A percentile compares a stretch with the other conserved stretches of the same genome.
Conservation (phyloP, 2,329 filamentous ascomycete species). For the Ophiosphaerella herpotricha region DNA sequence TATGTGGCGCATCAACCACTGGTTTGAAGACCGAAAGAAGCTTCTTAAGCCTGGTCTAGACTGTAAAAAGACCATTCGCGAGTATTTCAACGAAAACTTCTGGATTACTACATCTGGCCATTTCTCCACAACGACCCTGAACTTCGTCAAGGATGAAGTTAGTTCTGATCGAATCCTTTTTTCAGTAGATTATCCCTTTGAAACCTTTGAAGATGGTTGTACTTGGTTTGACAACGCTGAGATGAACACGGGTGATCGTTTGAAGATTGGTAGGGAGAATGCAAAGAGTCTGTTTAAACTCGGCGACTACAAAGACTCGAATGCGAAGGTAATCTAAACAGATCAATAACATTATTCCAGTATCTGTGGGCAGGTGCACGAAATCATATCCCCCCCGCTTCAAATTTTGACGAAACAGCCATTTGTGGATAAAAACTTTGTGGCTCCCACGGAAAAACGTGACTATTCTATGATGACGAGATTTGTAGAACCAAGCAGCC, state of each 20-base stretch:
- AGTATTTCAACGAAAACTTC: conserved; percentile 61
- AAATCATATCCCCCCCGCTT: too few relatives aligned
- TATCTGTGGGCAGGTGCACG: too few relatives aligned
- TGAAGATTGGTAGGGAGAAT: conserved; percentile 54
- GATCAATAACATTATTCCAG: not conserved
- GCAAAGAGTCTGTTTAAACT: conserved; percentile 50
- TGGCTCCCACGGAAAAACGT: too few relatives aligned
- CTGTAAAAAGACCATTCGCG: conserved; percentile 55
- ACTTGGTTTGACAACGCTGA: conserved; percentile 51
- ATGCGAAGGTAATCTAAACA: conserved; percentile 18
- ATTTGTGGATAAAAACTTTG: too few relatives aligned
- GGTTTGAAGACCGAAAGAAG: conserved; percentile 62
- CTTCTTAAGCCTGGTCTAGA: conserved; percentile 44
- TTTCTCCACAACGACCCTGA: conserved; percentile 59
- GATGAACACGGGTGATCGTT: conserved; percentile 42
- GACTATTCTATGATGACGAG: too few relatives aligned
- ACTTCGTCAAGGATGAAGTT: conserved; percentile 56
- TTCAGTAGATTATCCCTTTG: conserved; percentile 60
- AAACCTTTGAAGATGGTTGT: conserved; percentile 49
- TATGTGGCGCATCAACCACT: conserved; percentile 51
- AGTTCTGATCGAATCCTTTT: conserved; percentile 59
- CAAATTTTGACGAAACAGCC: too few relatives aligned
- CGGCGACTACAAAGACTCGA: conserved; percentile 24
- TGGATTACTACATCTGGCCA: conserved; percentile 64
- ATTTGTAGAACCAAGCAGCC: too few relatives aligned